A percentile compares a stretch with the other conserved stretches of the same genome.
These are phyloP conservation scores for Penicillium sp. DNA, from an alignment of 2,329 filamentous ascomycete genomes.

Conservation along the genomic window DNA sequence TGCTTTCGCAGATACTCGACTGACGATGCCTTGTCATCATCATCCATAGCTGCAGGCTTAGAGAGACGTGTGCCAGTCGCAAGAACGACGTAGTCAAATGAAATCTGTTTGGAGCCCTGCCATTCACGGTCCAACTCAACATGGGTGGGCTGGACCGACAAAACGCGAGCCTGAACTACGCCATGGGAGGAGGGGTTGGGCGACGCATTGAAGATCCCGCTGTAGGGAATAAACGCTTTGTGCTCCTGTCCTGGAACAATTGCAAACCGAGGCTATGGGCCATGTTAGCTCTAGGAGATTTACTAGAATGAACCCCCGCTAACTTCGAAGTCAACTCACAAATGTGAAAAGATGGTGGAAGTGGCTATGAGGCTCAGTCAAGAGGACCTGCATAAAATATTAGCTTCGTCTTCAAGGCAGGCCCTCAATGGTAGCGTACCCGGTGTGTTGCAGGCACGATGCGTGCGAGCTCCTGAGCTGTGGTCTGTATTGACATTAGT, in stretches of 20 bases:
- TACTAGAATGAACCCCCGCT: no score
- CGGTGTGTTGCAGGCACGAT: slow-evolving; percentile 37
- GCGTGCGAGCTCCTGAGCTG: slow-evolving; percentile 38
- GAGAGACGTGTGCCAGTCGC: slow-evolving; percentile 37
- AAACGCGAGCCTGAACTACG: slow-evolving; percentile 35
- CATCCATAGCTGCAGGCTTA: slow-evolving; percentile 35
- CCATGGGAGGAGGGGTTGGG: slow-evolving; percentile 27
- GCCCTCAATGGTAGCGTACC: slow-evolving; percentile 16
- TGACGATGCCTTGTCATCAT: slow-evolving; percentile 36
- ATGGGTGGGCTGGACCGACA: slow-evolving; percentile 29
- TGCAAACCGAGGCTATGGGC: slow-evolving; percentile 33
- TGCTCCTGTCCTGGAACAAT: slow-evolving; percentile 38
- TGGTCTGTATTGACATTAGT: slow-evolving; percentile 23
- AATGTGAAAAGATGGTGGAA: slow-evolving; percentile 41
- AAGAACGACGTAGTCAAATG: slow-evolving; percentile 37
- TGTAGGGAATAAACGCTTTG: slow-evolving; percentile 40
- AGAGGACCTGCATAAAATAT: slow-evolving; percentile 26
- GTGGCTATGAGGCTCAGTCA: slow-evolving; percentile 38
- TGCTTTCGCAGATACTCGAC: slow-evolving; percentile 36
- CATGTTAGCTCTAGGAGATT: not conserved
- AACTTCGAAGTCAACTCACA: slow-evolving; percentile 19
- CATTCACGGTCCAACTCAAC: slow-evolving; percentile 38
- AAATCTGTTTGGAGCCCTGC: slow-evolving; percentile 32
- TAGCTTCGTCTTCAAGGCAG: not conserved
- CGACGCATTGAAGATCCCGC: slow-evolving; percentile 28